Conservation (phyloP, 2,329 filamentous ascomycete species). For the Fusarium ambrosium region DNA sequence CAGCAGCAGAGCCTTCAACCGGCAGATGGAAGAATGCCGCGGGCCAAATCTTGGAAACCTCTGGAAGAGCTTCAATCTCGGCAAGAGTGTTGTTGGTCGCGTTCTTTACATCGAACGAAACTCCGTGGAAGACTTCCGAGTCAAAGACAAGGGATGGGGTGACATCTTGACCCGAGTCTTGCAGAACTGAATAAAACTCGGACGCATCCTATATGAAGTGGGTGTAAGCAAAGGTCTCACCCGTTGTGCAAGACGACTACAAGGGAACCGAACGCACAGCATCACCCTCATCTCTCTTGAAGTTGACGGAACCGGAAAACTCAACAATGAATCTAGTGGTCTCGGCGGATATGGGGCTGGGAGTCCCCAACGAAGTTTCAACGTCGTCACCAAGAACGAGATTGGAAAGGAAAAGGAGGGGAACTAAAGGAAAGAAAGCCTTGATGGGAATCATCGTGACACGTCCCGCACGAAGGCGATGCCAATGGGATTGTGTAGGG, state of each 20-base stretch:
- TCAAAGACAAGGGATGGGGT: conserved; percentile 7
- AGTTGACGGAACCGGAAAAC: neutral
- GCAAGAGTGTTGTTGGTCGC: conserved; percentile 11
- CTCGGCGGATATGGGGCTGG: neutral
- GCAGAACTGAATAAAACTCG: conserved; percentile 8
- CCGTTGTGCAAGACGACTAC: neutral
- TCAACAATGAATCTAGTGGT: neutral
- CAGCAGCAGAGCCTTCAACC: neutral
- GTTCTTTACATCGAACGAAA: conserved; percentile 14
- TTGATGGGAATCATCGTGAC: neutral
- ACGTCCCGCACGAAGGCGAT: neutral
- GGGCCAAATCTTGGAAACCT: conserved; percentile 18
- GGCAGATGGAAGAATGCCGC: neutral
- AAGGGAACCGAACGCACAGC: neutral
- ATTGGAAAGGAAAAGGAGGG: neutral
- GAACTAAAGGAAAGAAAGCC: neutral
- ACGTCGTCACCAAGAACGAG: neutral
- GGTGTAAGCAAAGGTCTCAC: neutral
- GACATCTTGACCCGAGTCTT: conserved; percentile 3
- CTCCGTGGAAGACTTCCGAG: conserved; percentile 16
- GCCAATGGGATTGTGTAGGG: neutral
- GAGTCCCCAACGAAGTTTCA: neutral
- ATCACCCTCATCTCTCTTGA: neutral
- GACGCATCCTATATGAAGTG: neutral
- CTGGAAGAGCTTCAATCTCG: conserved; percentile 11